These are phyloP conservation scores for Dalechampia spathulata DNA, from an alignment of 441 rosid species.

Conservation along the genomic window DNA sequence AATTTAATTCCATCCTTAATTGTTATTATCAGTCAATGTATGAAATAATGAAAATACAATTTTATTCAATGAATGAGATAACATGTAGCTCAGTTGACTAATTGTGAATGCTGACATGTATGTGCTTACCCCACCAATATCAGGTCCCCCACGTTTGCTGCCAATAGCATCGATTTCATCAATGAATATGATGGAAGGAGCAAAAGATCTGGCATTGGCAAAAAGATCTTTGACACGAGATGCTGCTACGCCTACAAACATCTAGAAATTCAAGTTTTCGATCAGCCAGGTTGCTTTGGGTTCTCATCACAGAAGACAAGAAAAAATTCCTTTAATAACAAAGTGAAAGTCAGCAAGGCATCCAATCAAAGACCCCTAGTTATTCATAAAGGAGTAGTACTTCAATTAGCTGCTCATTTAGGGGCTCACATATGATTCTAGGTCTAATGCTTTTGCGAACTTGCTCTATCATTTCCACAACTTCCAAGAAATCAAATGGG, in stretches of 20 bases:
- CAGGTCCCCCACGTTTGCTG: conserved; percentile 97
- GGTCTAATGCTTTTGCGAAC: background rate
- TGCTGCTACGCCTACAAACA: conserved; percentile 99
- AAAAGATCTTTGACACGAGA: conserved; percentile 99
- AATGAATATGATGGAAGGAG: conserved; percentile 90
- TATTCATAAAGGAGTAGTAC: no score
- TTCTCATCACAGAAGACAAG: background rate
- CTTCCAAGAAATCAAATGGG: background rate
- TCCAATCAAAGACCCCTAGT: no score
- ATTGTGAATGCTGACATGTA: background rate
- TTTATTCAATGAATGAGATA: no score
- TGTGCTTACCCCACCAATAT: conserved; percentile 89
- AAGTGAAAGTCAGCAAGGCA: conserved; percentile 1
- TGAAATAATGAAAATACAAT: no score
- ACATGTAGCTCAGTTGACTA: background rate
- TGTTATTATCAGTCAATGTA: background rate
- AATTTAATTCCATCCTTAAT: background rate
- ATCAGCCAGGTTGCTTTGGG: conserved; percentile 17
- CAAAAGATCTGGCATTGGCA: conserved; percentile 82
- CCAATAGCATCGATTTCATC: conserved; percentile 99
- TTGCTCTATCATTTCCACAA: background rate
- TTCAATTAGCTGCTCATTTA: background rate
- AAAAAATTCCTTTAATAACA: background rate
- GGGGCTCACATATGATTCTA: no score
- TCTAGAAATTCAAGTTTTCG: conserved; percentile 35